Evolutionary conservation across 768 basidiomycete genomes (phyloP).

Genomic region (Rhodosporidiobolus odoratus): DNA sequence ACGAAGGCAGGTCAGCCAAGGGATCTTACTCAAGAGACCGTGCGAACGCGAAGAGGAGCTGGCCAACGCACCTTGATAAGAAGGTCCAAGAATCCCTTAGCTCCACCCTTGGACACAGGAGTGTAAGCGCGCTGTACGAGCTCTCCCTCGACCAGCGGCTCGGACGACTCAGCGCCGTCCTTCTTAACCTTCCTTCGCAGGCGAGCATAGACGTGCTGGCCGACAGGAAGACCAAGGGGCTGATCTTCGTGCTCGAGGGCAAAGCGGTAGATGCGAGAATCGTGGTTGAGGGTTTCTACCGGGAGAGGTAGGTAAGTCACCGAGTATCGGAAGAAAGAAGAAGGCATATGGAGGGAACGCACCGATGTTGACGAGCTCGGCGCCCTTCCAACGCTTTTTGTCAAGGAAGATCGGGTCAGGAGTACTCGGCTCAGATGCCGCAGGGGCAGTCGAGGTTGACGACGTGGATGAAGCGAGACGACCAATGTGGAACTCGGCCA

Average conservation of each 20-base stretch:
- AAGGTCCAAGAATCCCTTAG: conserved; percentile 54
- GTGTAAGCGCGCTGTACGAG: conserved; percentile 60
- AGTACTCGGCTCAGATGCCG: background rate
- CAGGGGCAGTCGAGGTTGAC: background rate
- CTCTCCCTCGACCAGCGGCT: conserved; percentile 46
- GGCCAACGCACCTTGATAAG: conserved; percentile 49
- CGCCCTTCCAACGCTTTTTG: conserved; percentile 54
- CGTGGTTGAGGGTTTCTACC: conserved; percentile 49
- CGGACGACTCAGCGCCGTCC: background rate
- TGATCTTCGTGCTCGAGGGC: conserved; percentile 50
- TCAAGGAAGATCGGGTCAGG: conserved; percentile 50
- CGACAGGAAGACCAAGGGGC: conserved; percentile 56
- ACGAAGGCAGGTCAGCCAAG: background rate
- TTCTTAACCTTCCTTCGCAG: conserved; percentile 47
- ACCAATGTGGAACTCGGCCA: conserved; percentile 56
- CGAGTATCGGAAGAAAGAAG: background rate
- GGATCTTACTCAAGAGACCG: background rate
- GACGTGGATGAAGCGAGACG: conserved; percentile 45
- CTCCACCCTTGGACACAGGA: conserved; percentile 53
- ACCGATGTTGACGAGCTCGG: conserved; percentile 48
- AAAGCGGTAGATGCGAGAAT: conserved; percentile 56
- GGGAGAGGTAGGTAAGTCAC: background rate
- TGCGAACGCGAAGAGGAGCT: background rate
- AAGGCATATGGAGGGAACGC: conserved; percentile 4
- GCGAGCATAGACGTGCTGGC: conserved; percentile 59